A percentile compares a stretch with the other conserved stretches of the same genome.
These are phyloP conservation scores for Acacia acuminata DNA, from an alignment of 306 rosid genomes.

Conservation along the genomic window DNA sequence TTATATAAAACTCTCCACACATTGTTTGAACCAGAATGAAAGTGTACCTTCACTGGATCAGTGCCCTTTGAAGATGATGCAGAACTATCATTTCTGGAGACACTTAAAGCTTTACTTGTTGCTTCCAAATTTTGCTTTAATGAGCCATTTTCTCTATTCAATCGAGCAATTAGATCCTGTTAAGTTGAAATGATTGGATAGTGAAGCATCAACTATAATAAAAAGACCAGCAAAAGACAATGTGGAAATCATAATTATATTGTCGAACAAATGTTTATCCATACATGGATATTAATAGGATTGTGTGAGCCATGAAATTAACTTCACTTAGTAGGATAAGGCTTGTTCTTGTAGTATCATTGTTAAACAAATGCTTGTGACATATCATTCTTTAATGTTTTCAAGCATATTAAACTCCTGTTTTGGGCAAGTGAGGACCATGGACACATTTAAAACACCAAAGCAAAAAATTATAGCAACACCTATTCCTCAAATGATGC, in stretches of 20 bases:
- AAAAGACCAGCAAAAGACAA: constrained; percentile 16
- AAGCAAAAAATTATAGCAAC: neutral
- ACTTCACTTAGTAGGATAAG: neutral
- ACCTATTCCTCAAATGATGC: constrained; percentile 12
- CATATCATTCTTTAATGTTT: constrained; percentile 5
- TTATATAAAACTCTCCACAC: constrained; percentile 3
- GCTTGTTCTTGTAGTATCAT: neutral
- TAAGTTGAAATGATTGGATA: constrained; percentile 32
- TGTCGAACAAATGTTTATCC: neutral
- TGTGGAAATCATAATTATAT: constrained; percentile 4
- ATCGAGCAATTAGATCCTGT: constrained; percentile 74
- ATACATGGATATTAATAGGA: neutral
- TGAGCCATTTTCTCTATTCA: constrained; percentile 81
- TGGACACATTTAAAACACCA: neutral
- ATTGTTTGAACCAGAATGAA: constrained; percentile 24
- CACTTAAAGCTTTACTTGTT: constrained; percentile 46
- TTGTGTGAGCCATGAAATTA: neutral
- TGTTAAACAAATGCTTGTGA: neutral
- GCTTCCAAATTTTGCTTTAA: constrained; percentile 74
- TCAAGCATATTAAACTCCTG: constrained; percentile 3
- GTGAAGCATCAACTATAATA: constrained; percentile 29
- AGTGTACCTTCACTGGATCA: constrained; percentile 51
- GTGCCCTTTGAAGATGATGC: constrained; percentile 51
- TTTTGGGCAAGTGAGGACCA: neutral
- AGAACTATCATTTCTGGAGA: constrained; percentile 42